Percentiles rank a stretch among this genome's conserved stretches.
Evolutionary conservation across 2,329 filamentous ascomycete species (phyloP).

Genomic region (Sclerotinia subarctica): DNA sequence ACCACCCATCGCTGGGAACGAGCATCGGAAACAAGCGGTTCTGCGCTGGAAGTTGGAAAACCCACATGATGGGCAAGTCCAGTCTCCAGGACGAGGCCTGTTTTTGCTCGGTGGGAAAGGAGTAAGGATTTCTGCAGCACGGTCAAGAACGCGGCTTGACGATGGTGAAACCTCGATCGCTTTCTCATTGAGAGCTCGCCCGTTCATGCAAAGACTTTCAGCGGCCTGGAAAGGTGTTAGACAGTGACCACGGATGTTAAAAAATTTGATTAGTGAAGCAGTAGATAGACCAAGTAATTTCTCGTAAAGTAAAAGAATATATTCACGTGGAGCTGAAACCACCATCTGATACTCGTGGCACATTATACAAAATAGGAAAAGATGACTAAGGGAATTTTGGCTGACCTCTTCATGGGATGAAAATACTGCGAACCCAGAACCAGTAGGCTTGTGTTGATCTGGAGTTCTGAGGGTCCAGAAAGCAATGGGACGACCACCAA

Average conservation of each 20-base stretch:
- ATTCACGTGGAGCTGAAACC: slow-evolving; percentile 33
- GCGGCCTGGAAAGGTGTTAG: slow-evolving; percentile 64
- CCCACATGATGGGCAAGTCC: slow-evolving; percentile 97
- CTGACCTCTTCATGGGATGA: slow-evolving; percentile 96
- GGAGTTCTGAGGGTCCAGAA: slow-evolving; percentile 98
- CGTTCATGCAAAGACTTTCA: slow-evolving; percentile 98
- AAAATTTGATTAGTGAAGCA: slow-evolving; percentile 35
- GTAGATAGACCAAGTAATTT: slow-evolving; percentile 28
- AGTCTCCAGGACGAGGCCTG: slow-evolving; percentile 91
- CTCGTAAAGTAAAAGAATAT: slow-evolving; percentile 37
- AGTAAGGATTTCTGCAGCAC: slow-evolving; percentile 91
- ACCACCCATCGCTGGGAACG: slow-evolving; percentile 89
- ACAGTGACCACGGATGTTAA: slow-evolving; percentile 35
- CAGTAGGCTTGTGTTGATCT: slow-evolving; percentile 99
- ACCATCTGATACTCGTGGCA: slow-evolving; percentile 35
- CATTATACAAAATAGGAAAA: slow-evolving; percentile 33
- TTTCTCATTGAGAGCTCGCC: slow-evolving; percentile 95
- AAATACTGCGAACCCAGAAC: slow-evolving; percentile 96
- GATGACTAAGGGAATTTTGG: slow-evolving; percentile 29
- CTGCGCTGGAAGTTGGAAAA: slow-evolving; percentile 99
- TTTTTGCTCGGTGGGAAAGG: slow-evolving; percentile 99
- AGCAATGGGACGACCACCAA: slow-evolving; percentile 93
- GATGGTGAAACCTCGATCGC: slow-evolving; percentile 98
- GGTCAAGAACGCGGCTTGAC: slow-evolving; percentile 92
- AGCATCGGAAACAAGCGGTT: slow-evolving; percentile 98